phyloP scores from a whole-genome alignment of 192 early-diverging fungal species.

The Gamsiella multidivaricata region DNA sequence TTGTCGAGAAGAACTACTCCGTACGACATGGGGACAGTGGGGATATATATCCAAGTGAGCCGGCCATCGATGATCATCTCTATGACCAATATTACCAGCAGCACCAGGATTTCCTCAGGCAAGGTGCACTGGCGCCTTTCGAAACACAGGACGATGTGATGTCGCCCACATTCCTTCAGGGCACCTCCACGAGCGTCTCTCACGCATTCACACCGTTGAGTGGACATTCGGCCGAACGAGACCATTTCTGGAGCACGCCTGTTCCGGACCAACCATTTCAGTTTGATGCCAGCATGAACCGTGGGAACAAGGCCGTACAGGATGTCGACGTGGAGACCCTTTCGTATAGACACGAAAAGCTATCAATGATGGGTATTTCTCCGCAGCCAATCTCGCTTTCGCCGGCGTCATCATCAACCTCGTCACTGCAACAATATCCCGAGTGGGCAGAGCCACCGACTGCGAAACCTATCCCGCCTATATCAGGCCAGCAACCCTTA shows the following conservation, averaged over 20 bases:
- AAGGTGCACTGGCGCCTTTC: neutral
- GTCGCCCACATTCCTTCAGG: neutral
- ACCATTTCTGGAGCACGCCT: constrained; percentile 2
- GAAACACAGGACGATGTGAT: constrained; percentile 2
- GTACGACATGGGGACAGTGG: constrained; percentile 24
- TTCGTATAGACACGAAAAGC: constrained; percentile 10
- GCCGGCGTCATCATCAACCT: constrained; percentile 15
- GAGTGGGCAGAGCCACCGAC: constrained; percentile 9
- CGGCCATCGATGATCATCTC: constrained; percentile 28
- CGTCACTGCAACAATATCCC: constrained; percentile 2
- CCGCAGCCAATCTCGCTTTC: constrained; percentile 10
- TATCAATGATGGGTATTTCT: constrained; percentile 17
- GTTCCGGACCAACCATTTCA: constrained; percentile 4
- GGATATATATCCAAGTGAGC: constrained; percentile 12
- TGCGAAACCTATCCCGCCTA: neutral
- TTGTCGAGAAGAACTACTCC: constrained; percentile 10
- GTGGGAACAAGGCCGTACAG: neutral
- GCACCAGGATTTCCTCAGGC: constrained; percentile 22
- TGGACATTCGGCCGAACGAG: neutral
- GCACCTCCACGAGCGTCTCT: neutral
- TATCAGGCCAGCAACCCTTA: neutral
- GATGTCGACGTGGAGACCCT: neutral
- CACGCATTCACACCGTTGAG: neutral
- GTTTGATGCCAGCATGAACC: neutral
- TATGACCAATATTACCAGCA: constrained; percentile 40